Percentiles rank a stretch among this genome's conserved stretches.
phyloP scores from a whole-genome alignment of 768 basidiomycete genomes.

The Cystobasidium onofrii region DNA sequence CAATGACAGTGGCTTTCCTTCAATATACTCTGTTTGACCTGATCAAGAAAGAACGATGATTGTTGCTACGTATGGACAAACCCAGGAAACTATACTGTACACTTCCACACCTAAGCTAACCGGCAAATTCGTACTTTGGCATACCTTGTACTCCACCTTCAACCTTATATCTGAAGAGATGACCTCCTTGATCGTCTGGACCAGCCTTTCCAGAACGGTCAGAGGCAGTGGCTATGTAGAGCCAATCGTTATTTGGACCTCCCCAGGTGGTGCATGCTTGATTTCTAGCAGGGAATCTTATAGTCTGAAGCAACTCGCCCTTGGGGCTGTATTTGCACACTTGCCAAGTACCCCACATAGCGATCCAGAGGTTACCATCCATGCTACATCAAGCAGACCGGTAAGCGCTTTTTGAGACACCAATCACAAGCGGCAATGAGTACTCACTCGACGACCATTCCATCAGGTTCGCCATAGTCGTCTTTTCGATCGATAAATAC shows the following conservation, averaged over 20 bases:
- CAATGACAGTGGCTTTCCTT: too few species aligned
- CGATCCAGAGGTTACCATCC: conserved; percentile 26
- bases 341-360: conserved; percentile 8
- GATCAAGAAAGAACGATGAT: too few species aligned
- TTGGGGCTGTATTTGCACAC: conserved; percentile 8
- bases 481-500: background rate
- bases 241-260: conserved; percentile 18
- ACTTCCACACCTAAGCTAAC: background rate
- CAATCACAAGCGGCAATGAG: too few species aligned
- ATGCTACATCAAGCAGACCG: too few species aligned
- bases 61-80: too few species aligned
- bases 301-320: background rate
- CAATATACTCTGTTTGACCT: too few species aligned
- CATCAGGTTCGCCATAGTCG: conserved; percentile 16
- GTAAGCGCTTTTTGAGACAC: too few species aligned
- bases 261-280: conserved; percentile 15
- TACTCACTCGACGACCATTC: conserved; percentile 14
- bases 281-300: conserved; percentile 7
- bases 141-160: conserved; percentile 6
- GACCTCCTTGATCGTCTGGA: conserved; percentile 11
- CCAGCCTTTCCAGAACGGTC: background rate
- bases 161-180: conserved; percentile 20
- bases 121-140: conserved; percentile 19
- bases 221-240: background rate
- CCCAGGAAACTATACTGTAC: background rate